Base-by-base conservation (phyloP, 352 stramenopile genomes). In the Blastocystis sp. region DNA sequence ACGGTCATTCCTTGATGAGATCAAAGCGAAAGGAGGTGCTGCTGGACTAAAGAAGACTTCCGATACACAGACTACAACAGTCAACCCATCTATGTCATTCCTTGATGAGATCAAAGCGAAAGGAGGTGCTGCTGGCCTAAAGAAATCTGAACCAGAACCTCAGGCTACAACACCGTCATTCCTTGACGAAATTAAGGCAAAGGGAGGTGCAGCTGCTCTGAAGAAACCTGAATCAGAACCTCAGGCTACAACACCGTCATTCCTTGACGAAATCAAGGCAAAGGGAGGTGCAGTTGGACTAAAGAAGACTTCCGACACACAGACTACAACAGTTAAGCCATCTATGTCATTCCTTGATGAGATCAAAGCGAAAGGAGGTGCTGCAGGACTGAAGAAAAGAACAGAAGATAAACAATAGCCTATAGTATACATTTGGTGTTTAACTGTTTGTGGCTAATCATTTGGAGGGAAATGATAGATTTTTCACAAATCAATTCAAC, bases 321-420 rank as follows among this genome's bases (percentile, higher is more conserved):
- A 24, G n/a, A 24, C 58, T 67, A 12, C 58, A n/a, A 12, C 58
- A 42, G 24, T n/a, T 14, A 16, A n/a, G 24, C 14, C 16, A 42
- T 16, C 61, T 32, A 37, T 43, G 61, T 54, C 11, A 59, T 58
- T 78, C 37, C n/a, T 78, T 0, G 66, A 27, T 78, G 66, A 78
- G 51, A 78, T 78, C 43, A 21, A 39, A 56, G 42, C 35, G 21
- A 78, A 58, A 19, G 42, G 66, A 57, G 66, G 66, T 14, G 37
- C 43, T 16, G 66, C 66, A 9, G 66, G 39, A 0, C 43, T 78
- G 2, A 78, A 54, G 66, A 78, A 78, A 39, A 49, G 32, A n/a
- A n/a, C n/a, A n/a, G n/a, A n/a, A n/a, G n/a, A n/a, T n/a, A n/a
- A n/a, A n/a, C n/a, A n/a, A n/a, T n/a, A n/a, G n/a, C n/a, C n/a